Percentiles rank a stretch among this genome's conserved stretches.
phyloP scores from a whole-genome alignment of 2,329 filamentous ascomycete species.

The Diaporthe velutina region DNA sequence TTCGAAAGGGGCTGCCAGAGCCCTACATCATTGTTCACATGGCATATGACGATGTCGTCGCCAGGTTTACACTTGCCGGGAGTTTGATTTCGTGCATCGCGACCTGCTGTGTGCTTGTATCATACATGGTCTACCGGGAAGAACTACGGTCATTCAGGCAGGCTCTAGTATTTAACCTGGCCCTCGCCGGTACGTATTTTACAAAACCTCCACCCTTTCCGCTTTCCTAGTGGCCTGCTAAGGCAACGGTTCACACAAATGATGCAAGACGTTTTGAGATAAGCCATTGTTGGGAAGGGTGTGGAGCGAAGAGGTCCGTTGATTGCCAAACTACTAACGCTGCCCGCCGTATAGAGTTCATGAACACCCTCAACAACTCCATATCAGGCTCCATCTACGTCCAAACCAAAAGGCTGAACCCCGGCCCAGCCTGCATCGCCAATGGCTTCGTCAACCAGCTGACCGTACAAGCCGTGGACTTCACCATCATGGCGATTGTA shows the following conservation, averaged over 20 bases:
- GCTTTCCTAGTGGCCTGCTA: not conserved
- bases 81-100: slow-evolving; percentile 38
- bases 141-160: slow-evolving; percentile 43
- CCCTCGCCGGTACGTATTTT: slow-evolving; percentile 40
- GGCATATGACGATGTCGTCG: slow-evolving; percentile 15
- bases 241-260: not conserved
- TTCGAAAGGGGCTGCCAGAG: not conserved
- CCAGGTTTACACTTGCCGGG: slow-evolving; percentile 36
- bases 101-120: slow-evolving; percentile 36
- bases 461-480: slow-evolving; percentile 58
- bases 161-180: slow-evolving; percentile 43
- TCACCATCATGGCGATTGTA: slow-evolving; percentile 59
- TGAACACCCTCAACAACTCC: slow-evolving; percentile 58
- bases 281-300: not conserved
- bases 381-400: slow-evolving; percentile 54
- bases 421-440: slow-evolving; percentile 51
- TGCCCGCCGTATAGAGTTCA: slow-evolving; percentile 48
- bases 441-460: slow-evolving; percentile 61
- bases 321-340: not conserved
- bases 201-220: slow-evolving; percentile 9
- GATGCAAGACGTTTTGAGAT: too few species aligned
- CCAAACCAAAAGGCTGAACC: slow-evolving; percentile 43
- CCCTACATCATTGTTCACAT: not conserved
- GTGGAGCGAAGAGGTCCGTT: not conserved
- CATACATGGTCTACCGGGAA: slow-evolving; percentile 35